Base-by-base conservation (phyloP, 306 rosid genomes). In the Heteromeles arbutifolia region DNA sequence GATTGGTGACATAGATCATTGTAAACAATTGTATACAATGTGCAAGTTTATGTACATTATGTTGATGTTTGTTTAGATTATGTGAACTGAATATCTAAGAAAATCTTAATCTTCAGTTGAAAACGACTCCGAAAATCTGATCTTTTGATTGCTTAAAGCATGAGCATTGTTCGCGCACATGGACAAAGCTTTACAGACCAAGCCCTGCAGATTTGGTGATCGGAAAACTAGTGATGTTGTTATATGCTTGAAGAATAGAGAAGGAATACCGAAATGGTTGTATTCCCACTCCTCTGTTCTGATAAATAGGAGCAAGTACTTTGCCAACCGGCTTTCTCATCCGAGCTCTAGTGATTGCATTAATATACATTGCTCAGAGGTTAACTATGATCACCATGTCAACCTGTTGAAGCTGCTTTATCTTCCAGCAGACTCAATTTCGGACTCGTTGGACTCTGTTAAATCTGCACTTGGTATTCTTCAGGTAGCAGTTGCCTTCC, bases 301-400 rank as follows among this genome's bases (percentile, higher is more conserved):
- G 53, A 74, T 41, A 74, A 76, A 69, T 41, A 83, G 58, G 72
- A 83, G 80, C 64, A 75, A 66, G 77, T 75, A 59, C 83, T 79
- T 83, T 39, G 72, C 81, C 29, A 67, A 69, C 24, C 69, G 26
- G 76, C 77, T 83, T 28, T 72, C 81, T 22, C 65, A 14, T 25
- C 72, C 73, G 32, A 52, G 32, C 65, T 56, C 65, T n/a, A 48
- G 76, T 52, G 67, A 77, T 79, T 65, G 69, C 75, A 76, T 79
- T 62, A 71, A 72, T 39, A 64, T 75, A 71, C 76, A 75, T 45
- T 79, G 81, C 68, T 78, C 77, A 4, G 82, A 82, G 50, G 69
- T 63, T 39, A 66, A 82, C 78, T 65, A 69, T 63, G 85, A 78
- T 69, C 82, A 78, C 58, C 80, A 78, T 74, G 77, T 78, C 62